These are phyloP conservation scores for Fusarium staphyleae DNA, from an alignment of 2,329 filamentous ascomycete species.

Conservation along the genomic window DNA sequence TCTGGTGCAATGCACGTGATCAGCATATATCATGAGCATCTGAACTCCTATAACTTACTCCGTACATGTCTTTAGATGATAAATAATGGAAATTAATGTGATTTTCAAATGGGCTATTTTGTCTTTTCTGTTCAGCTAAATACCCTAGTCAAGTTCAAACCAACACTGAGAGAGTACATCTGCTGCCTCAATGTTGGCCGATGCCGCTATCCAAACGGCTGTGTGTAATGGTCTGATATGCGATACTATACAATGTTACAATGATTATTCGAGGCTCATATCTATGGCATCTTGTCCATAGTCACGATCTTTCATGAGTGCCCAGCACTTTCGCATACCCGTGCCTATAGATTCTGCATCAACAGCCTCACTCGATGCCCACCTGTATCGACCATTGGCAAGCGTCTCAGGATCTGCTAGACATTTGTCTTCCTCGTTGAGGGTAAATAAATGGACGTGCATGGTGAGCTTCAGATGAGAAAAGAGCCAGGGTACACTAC, in stretches of 20 bases:
- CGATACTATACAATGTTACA: not conserved
- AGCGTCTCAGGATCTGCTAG: conserved; percentile 9
- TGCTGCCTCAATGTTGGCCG: no score
- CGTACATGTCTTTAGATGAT: no score
- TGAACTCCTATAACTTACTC: not conserved
- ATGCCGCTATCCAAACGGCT: no score
- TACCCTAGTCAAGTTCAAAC: no score
- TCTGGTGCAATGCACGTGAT: conserved; percentile 30
- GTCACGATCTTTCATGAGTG: conserved; percentile 46
- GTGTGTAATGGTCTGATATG: not conserved
- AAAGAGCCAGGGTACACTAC: conserved; percentile 63
- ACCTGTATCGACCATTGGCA: conserved; percentile 39
- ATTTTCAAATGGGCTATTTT: no score
- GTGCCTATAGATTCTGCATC: conserved; percentile 64
- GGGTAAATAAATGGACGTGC: conserved; percentile 61
- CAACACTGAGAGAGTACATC: no score
- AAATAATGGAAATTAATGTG: no score
- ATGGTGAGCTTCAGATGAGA: conserved; percentile 64
- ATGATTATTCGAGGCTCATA: not conserved
- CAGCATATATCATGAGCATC: not conserved
- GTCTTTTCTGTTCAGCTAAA: no score
- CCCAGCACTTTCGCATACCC: conserved; percentile 66
- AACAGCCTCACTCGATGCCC: conserved; percentile 50
- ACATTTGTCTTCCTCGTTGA: conserved; percentile 36
- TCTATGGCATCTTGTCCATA: not conserved